A percentile compares a stretch with the other conserved stretches of the same genome.
phyloP scores from a whole-genome alignment of 2,329 filamentous ascomycete species.

The Basipetospora chlamydospora region DNA sequence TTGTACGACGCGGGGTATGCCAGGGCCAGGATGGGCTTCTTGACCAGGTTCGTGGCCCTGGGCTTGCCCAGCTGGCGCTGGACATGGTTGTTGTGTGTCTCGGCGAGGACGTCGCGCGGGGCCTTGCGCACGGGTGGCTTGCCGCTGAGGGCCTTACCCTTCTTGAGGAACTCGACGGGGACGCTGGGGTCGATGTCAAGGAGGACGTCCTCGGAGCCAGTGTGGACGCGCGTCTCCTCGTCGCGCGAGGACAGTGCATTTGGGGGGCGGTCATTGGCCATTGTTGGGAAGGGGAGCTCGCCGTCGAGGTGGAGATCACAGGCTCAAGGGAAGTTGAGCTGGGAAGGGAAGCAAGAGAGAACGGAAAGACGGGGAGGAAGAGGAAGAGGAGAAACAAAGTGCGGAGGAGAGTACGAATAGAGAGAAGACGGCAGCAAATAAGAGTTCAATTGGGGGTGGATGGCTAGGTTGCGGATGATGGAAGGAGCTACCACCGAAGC shows the following conservation, averaged over 20 bases:
- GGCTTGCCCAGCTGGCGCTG: conserved; percentile 1
- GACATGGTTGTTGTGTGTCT: conserved; percentile 11
- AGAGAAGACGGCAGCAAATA: background rate
- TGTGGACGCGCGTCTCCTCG: conserved; percentile 9
- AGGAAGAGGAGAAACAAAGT: background rate
- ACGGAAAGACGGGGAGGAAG: background rate
- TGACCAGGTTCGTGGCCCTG: conserved; percentile 12
- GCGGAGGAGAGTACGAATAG: background rate
- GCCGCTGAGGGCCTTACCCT: conserved; percentile 10
- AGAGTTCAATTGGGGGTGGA: background rate
- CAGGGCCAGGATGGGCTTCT: conserved; percentile 12
- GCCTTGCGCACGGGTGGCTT: conserved; percentile 9
- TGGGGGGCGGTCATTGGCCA: conserved; percentile 3
- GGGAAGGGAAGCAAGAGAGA: background rate
- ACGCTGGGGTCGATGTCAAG: conserved; percentile 12
- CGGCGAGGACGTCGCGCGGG: conserved; percentile 7
- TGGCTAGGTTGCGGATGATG: no score
- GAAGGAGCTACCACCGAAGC: background rate
- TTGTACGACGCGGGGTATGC: conserved; percentile 11
- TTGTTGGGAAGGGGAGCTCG: background rate
- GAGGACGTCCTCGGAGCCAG: conserved; percentile 10
- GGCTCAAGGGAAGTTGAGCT: background rate
- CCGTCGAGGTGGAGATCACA: background rate
- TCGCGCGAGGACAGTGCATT: conserved; percentile 1
- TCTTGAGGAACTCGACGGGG: conserved; percentile 11